Evolutionary conservation across 2,329 filamentous ascomycete genomes (phyloP).

Genomic region (Colletotrichum melonis): DNA sequence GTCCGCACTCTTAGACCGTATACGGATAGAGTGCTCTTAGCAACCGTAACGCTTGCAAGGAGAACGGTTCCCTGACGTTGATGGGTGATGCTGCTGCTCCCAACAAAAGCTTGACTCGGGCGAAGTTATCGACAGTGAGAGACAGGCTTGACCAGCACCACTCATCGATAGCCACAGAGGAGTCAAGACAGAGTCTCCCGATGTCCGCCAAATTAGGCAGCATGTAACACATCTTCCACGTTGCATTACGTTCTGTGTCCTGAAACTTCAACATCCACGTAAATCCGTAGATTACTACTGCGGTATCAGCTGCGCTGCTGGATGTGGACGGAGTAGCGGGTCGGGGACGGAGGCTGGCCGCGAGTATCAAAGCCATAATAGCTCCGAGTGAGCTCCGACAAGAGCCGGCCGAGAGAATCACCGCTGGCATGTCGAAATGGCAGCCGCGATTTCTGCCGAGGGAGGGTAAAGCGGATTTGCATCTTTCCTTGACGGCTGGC

Average conservation of each 20-base stretch:
- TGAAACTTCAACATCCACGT: conserved; percentile 24
- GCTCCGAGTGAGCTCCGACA: conserved; percentile 17
- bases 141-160: neutral
- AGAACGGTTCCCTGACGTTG: neutral
- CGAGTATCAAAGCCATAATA: conserved; percentile 12
- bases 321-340: neutral
- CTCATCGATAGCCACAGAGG: conserved; percentile 1
- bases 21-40: neutral
- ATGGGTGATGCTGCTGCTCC: conserved; percentile 6
- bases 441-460: conserved; percentile 3
- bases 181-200: neutral
- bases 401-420: conserved; percentile 2
- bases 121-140: conserved; percentile 1
- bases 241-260: conserved; percentile 15
- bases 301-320: neutral
- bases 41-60: neutral
- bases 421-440: neutral
- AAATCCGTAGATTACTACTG: neutral
- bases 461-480: neutral
- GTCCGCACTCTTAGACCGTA: conserved; percentile 27
- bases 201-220: conserved; percentile 6
- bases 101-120: conserved; percentile 32
- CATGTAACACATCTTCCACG: conserved; percentile 6
- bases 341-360: neutral
- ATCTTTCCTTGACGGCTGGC: neutral